These are phyloP conservation scores for Penicillium rolfsii DNA, from an alignment of 2,329 filamentous ascomycete species.

Conservation along the genomic window DNA sequence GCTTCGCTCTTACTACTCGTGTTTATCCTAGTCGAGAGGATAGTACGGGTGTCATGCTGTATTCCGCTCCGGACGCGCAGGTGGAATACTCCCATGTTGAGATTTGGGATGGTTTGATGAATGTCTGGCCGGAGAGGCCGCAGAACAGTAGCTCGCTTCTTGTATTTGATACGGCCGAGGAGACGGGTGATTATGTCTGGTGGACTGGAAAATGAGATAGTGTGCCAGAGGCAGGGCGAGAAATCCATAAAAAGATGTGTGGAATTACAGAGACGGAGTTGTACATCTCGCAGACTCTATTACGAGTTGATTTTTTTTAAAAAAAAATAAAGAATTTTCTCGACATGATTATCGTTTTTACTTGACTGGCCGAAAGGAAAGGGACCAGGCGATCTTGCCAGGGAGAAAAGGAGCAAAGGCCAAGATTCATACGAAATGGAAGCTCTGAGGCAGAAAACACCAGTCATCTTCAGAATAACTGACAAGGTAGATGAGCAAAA, in stretches of 20 bases:
- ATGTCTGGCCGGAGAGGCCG: constrained; percentile 21
- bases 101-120: constrained; percentile 22
- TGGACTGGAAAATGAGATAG: constrained; percentile 18
- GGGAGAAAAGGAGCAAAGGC: neutral
- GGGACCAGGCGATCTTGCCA: no score
- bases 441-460: neutral
- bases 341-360: no score
- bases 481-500: neutral
- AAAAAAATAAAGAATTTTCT: no score
- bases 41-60: constrained; percentile 16
- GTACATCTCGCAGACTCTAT: neutral
- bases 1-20: constrained; percentile 20
- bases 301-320: neutral
- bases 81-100: constrained; percentile 16
- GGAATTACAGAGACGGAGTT: neutral
- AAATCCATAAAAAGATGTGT: neutral
- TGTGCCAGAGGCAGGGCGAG: neutral
- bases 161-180: constrained; percentile 21
- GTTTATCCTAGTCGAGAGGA: constrained; percentile 22
- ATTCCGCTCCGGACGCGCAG: constrained; percentile 4
- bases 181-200: constrained; percentile 23
- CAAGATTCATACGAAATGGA: neutral
- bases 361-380: no score
- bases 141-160: constrained; percentile 20
- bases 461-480: neutral